Evolutionary conservation across 495 filamentous ascomycete species (phyloP).

Genomic region (Lepraria neglecta): DNA sequence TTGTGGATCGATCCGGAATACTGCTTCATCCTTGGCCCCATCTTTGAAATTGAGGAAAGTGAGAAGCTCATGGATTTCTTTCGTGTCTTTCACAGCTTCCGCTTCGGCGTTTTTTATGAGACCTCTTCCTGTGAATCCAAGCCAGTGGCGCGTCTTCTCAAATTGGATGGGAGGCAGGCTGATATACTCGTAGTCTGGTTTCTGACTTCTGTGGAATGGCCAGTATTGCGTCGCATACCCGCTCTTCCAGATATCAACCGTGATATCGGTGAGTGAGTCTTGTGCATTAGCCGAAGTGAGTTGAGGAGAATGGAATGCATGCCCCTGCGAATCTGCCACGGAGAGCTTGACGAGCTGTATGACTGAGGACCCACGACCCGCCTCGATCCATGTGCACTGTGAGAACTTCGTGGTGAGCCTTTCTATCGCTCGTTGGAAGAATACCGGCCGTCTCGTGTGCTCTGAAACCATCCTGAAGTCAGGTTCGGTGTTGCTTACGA

Average conservation of each 20-base stretch:
- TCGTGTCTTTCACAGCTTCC: neutral
- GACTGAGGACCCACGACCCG: conserved; percentile 33
- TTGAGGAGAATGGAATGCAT: conserved; percentile 6
- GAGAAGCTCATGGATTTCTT: neutral
- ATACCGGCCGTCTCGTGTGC: conserved; percentile 39
- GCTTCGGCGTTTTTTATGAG: no score
- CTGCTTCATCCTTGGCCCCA: neutral
- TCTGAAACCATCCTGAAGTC: conserved; percentile 23
- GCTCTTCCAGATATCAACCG: conserved; percentile 29
- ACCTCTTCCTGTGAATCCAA: conserved; percentile 26
- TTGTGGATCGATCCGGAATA: conserved; percentile 9
- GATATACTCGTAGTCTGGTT: conserved; percentile 10
- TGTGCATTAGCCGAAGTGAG: conserved; percentile 5
- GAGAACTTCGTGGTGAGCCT: conserved; percentile 24
- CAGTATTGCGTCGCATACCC: conserved; percentile 32
- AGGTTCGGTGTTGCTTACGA: conserved; percentile 8
- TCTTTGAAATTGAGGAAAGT: neutral
- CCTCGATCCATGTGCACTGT: conserved; percentile 35
- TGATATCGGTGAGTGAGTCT: conserved; percentile 23
- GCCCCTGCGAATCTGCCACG: neutral
- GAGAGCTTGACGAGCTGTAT: conserved; percentile 31
- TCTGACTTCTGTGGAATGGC: conserved; percentile 28
- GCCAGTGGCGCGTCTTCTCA: conserved; percentile 34
- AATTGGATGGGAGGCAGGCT: conserved; percentile 39
- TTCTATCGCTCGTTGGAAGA: conserved; percentile 37